Evolutionary conservation across 495 filamentous ascomycete genomes (phyloP), one percentile per base, ranked within the genome.

Genomic region (Podospora pseudoanserina): DNA sequence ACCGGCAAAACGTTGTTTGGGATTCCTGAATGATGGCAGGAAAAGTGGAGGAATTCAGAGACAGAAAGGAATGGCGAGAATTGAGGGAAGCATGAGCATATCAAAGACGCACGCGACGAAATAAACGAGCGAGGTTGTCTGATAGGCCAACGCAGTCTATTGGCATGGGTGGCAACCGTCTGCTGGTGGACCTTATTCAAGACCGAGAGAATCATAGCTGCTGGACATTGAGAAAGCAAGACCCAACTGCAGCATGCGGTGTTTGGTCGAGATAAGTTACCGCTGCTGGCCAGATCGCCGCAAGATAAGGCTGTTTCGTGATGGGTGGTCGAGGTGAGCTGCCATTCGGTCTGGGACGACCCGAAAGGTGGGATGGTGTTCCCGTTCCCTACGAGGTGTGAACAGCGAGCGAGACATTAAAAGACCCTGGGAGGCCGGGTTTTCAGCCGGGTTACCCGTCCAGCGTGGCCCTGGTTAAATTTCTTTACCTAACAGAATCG

Each of bases 231-330:
- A 58, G 32, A 61, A 61, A 61, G 27, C 5, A 61, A 61, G 16
- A 23, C 0, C 23, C 23, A 1, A 61, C 13, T 32, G 59, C 59
- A 32, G 59, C 59, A 32, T 61, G 59, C 59, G 18, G 59, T 18
- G 20, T 16, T 30, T 23, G 9, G n/a, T 26, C 20, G 59, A 61
- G 23, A 61, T 61, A 61, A 61, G 20, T 5, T 27, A 26, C 4
- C 55, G 55, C 55, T n/a, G 55, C 23, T n/a, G 55, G 55, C 18
- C 55, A 58, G 55, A 58, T 58, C 55, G 55, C 55, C 55, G 55
- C 55, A 26, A 23, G 55, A 58, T 58, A 58, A 58, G 55, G 55
- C 55, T 6, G 5, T 6, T 19, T 58, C 23, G 18, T 58, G 55
- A 18, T 58, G 55, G 23, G 6, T 58, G 55, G 55, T 58, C 6